A percentile compares a stretch with the other conserved stretches of the same genome.
These are phyloP conservation scores for Metarhizium rileyi DNA, from an alignment of 2,329 filamentous ascomycete species.

Conservation along the genomic window DNA sequence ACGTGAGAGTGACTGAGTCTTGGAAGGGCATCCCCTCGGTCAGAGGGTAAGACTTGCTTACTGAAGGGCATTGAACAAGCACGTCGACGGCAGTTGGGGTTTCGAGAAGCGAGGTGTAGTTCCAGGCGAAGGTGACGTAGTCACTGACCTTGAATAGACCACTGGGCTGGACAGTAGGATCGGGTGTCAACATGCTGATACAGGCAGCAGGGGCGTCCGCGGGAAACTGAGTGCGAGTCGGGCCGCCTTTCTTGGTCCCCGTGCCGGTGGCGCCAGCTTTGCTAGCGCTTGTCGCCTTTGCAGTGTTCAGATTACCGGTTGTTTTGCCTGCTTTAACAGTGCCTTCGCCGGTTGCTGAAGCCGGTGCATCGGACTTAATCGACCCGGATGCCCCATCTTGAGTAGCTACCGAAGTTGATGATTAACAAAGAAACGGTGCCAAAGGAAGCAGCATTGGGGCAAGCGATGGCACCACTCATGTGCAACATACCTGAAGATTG, in stretches of 20 bases:
- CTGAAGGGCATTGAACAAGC: slow-evolving; percentile 44
- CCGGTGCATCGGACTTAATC: neutral
- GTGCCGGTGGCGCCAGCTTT: slow-evolving; percentile 8
- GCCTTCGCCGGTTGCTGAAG: slow-evolving; percentile 1
- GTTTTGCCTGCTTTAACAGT: slow-evolving; percentile 16
- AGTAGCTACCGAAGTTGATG: neutral
- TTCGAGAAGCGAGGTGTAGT: slow-evolving; percentile 51
- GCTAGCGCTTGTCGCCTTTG: slow-evolving; percentile 14
- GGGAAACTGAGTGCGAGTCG: slow-evolving; percentile 32
- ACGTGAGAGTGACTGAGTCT: slow-evolving; percentile 41
- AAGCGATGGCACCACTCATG: neutral
- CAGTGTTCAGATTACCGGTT: slow-evolving; percentile 31
- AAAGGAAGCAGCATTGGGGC: neutral
- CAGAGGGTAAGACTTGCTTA: slow-evolving; percentile 47
- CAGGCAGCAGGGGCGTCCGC: slow-evolving; percentile 37
- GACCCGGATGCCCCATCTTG: neutral
- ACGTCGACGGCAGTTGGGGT: slow-evolving; percentile 52
- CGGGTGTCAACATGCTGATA: slow-evolving; percentile 44
- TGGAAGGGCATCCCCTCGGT: slow-evolving; percentile 53
- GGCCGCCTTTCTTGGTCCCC: slow-evolving; percentile 16
- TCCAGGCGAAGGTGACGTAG: slow-evolving; percentile 52
- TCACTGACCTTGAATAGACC: slow-evolving; percentile 52
- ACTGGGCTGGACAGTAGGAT: slow-evolving; percentile 30
- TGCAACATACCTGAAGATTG: slow-evolving; percentile 8
- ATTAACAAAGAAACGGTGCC: neutral